Conservation (phyloP, 2,329 filamentous ascomycete species). For the Aspergillus sergii region DNA sequence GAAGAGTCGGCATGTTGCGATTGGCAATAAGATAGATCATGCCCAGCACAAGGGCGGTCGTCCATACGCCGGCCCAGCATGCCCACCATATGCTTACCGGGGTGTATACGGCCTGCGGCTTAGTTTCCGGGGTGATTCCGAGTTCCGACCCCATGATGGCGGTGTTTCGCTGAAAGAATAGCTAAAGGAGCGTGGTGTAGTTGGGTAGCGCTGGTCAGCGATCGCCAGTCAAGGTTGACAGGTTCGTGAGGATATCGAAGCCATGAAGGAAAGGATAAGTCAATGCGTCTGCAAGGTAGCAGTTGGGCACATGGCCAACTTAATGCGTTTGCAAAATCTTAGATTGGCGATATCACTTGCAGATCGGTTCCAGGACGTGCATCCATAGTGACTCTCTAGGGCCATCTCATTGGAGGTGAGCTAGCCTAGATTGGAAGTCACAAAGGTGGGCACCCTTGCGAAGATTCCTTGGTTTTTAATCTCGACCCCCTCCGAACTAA, state of each 20-base stretch:
- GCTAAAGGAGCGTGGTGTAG: conserved; percentile 14
- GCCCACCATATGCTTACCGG: conserved; percentile 34
- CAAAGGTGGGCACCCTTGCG: not conserved
- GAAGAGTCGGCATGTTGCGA: conserved; percentile 38
- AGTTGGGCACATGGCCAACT: not conserved
- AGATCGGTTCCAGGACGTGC: not conserved
- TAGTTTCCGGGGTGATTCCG: conserved; percentile 29
- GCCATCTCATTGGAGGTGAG: not conserved
- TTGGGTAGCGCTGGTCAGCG: conserved; percentile 8
- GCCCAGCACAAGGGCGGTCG: conserved; percentile 32
- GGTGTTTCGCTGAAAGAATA: conserved; percentile 1
- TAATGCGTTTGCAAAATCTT: not conserved
- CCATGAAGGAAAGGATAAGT: not conserved
- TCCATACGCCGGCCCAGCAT: conserved; percentile 35
- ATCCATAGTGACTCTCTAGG: not conserved
- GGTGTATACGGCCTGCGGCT: conserved; percentile 22
- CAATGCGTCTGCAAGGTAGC: not conserved
- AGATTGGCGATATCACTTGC: not conserved
- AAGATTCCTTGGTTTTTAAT: not conserved
- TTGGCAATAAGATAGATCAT: conserved; percentile 35
- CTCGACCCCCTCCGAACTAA: not conserved
- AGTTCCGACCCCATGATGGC: conserved; percentile 34
- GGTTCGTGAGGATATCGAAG: not conserved
- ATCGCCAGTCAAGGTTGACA: not conserved
- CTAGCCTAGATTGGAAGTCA: not conserved